These are phyloP conservation scores for Trametes hirsuta DNA, from an alignment of 1,284 basidiomycete genomes.

Conservation along the genomic window DNA sequence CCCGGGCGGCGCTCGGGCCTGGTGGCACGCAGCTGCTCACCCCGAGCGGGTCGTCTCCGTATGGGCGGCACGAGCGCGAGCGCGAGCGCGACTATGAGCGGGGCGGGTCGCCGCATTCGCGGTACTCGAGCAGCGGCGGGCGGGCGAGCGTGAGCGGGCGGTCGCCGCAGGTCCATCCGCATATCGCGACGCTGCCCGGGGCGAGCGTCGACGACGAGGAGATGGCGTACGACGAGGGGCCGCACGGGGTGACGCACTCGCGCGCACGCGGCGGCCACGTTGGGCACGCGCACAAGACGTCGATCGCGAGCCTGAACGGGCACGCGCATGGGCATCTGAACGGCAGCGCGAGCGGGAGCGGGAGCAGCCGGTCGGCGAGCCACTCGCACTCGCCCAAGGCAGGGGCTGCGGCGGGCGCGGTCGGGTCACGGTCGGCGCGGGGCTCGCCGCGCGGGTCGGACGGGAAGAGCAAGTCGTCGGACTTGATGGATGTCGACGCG, in stretches of 20 bases:
- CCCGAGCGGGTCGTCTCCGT: slow-evolving; percentile 13
- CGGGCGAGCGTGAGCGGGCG: slow-evolving; percentile 14
- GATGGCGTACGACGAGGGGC: slow-evolving; percentile 17
- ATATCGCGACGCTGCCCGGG: slow-evolving; percentile 34
- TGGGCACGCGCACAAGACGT: background rate
- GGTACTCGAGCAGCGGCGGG: slow-evolving; percentile 4
- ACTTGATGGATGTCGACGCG: slow-evolving; percentile 25
- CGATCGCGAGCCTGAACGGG: slow-evolving; percentile 12
- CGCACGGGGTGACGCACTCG: background rate
- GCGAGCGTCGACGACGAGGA: slow-evolving; percentile 28
- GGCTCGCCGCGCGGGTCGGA: slow-evolving; percentile 28
- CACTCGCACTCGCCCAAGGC: slow-evolving; percentile 23
- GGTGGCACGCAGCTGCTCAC: slow-evolving; percentile 27
- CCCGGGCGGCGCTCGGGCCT: slow-evolving; percentile 12
- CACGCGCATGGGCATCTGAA: slow-evolving; percentile 3
- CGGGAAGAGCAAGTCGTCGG: slow-evolving; percentile 21
- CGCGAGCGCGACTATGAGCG: slow-evolving; percentile 15
- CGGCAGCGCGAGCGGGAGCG: slow-evolving; percentile 19
- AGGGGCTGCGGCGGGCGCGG: slow-evolving; percentile 1
- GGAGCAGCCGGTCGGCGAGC: slow-evolving; percentile 25
- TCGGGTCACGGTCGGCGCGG: slow-evolving; percentile 1
- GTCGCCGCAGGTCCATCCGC: slow-evolving; percentile 33
- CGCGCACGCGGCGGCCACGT: slow-evolving; percentile 3
- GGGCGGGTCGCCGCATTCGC: slow-evolving; percentile 20
- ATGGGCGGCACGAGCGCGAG: slow-evolving; percentile 22